Base-by-base conservation (phyloP, 441 rosid species). In the Omphalea diandra region DNA sequence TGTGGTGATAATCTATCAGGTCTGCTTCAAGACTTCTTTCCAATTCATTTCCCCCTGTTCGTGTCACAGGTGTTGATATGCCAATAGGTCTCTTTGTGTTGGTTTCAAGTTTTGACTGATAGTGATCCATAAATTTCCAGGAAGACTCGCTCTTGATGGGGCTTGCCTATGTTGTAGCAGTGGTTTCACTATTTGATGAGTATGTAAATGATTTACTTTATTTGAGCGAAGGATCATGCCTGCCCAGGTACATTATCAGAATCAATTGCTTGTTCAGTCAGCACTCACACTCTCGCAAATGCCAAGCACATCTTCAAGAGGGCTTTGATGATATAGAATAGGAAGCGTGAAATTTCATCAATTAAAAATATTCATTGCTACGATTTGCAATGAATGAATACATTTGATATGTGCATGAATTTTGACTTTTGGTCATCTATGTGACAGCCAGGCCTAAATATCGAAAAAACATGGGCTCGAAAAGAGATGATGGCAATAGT, bases 1-100 rank as follows among this genome's bases (percentile, higher is more conserved):
- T 58, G 91, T 88, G 67, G 87, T 87, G n/a, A 65, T 90, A n/a
- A 92, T 83, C 66, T 85, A 90, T 77, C 96, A 91, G 94, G 98
- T 90, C 56, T 54, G 73, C 35, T 18, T 7, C 44, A 72, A 36
- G 36, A 58, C 46, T 26, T 63, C 29, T 57, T 65, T 56, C 17
- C 33, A 1, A n/a, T 4, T 11, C 31, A 33, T 31, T 66, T 71
- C 32, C 22, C 29, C 69, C 2, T n/a, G 40, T 53, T 68, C 29
- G 22, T 8, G 10, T 22, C 18, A 2, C n/a, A 22, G 31, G 7
- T 60, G 17, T 65, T 63, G 32, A 33, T 49, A 47, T 36, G 43
- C 50, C 65, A 31, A 61, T 60, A 35, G 40, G 47, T 9, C 17
- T 54, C 32, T 74, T 58, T 33, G 7, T 35, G 14, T 36, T 62